Evolutionary conservation across 352 stramenopile genomes (phyloP), one percentile per base, ranked within the genome.

Genomic region (Albugo laibachii): DNA sequence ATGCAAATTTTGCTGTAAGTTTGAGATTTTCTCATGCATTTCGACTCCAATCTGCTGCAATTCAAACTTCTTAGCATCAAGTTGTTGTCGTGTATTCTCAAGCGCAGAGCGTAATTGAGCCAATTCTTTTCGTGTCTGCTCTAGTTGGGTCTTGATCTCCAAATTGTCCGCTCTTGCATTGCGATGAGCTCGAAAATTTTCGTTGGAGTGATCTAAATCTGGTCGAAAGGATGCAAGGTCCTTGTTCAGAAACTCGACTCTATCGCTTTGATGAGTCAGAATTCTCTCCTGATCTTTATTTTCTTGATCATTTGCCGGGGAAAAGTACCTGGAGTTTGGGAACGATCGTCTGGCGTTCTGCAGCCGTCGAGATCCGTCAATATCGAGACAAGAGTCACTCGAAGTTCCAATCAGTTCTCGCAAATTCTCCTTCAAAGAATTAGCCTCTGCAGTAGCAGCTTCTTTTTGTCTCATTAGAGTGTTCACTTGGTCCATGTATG

Each of bases 121-220:
- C 24, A 31, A 31, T 31, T 31, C 24, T 31, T 31, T 31, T 31
- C 24, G 24, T 31, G 24, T 31, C 24, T 31, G 24, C 24, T 31
- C 24, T 31, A 31, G 8, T 31, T 31, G 24, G 8, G 8, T 31
- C 8, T 31, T 31, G 3, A 31, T 31, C 8, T 31, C 24, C 24
- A 77, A 1, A 84, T 58, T 14, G 61, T 63, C 2, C 52, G 59
- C 47, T 84, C 65, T 21, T 80, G 57, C 12, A 63, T 35, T 38
- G 49, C 38, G 40, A 57, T 50, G 38, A 61, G 50, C 41, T 74
- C 57, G 54, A 41, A 68, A 72, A 40, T 54, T 45, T 19, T 12
- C n/a, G 19, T 66, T 54, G 1, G 20, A 48, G 3, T 41, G 48
- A 38, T 66, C 54, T 1, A 66, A 19, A 13, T 69, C 59, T 61